These are phyloP conservation scores for Leccinum ochraceum DNA, from an alignment of 768 basidiomycete species.

Conservation along the genomic window DNA sequence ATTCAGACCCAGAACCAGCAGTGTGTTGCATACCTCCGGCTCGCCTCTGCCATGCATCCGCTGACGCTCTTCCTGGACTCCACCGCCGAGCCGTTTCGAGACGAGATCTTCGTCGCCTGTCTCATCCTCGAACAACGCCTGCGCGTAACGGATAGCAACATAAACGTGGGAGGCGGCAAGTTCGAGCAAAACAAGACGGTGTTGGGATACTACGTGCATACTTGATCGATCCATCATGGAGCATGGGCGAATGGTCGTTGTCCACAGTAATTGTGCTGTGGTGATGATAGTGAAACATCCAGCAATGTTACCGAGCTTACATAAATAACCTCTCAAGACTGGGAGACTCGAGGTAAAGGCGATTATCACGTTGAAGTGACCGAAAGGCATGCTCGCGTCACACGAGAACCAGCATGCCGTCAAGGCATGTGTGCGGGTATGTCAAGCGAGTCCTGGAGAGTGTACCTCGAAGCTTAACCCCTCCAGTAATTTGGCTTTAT, in stretches of 20 bases:
- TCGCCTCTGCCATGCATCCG: constrained; percentile 2
- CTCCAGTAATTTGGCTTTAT: constrained; percentile 80
- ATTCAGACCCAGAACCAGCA: background rate
- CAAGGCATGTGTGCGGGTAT: background rate
- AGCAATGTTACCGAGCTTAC: background rate
- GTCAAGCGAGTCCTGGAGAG: background rate
- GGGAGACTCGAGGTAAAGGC: background rate
- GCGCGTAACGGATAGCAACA: constrained; percentile 11
- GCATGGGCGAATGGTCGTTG: background rate
- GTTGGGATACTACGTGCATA: constrained; percentile 9
- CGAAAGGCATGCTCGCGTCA: background rate
- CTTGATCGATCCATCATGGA: background rate
- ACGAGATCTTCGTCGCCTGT: constrained; percentile 16
- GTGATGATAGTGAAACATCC: background rate
- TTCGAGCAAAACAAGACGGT: constrained; percentile 14
- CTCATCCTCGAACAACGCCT: constrained; percentile 20
- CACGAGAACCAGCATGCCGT: background rate
- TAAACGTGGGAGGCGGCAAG: constrained; percentile 10
- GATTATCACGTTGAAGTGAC: background rate
- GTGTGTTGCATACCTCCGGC: constrained; percentile 15
- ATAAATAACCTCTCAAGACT: background rate
- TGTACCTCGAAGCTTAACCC: constrained; percentile 36
- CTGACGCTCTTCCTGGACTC: constrained; percentile 14
- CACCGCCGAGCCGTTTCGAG: constrained; percentile 7
- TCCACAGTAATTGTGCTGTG: background rate